Percentiles rank a stretch among this genome's conserved stretches.
These are phyloP conservation scores for Cytospora chrysosperma DNA, from an alignment of 2,329 filamentous ascomycete genomes.

Conservation along the genomic window DNA sequence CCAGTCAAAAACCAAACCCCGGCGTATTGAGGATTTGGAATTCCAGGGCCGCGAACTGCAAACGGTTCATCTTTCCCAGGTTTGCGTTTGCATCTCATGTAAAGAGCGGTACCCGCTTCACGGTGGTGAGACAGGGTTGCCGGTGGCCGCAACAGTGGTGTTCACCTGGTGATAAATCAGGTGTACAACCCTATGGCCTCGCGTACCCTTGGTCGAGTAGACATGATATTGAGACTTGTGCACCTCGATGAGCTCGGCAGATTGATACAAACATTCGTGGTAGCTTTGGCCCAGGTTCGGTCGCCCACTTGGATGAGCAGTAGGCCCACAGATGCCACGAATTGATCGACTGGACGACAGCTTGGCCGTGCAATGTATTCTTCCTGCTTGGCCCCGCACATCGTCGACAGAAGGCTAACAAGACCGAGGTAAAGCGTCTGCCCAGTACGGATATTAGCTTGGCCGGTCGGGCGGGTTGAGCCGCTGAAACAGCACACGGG, in stretches of 20 bases:
- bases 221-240: background rate
- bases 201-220: background rate
- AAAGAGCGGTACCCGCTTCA: background rate
- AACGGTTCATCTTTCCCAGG: no score
- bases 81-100: no score
- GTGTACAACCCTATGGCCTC: background rate
- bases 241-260: background rate
- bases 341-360: background rate
- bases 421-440: background rate
- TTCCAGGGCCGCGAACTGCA: background rate
- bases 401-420: background rate
- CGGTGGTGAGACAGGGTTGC: background rate
- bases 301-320: background rate
- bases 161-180: no score
- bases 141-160: no score
- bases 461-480: constrained; percentile 10
- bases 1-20: background rate
- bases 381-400: background rate
- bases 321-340: background rate
- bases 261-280: background rate
- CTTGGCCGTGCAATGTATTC: background rate
- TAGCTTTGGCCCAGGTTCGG: background rate
- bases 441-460: background rate
- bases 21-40: background rate
- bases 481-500: constrained; percentile 20